A percentile compares a stretch with the other conserved stretches of the same genome.
These are phyloP conservation scores for Phytophthora capsici DNA, from an alignment of 352 stramenopile genomes.

Conservation along the genomic window DNA sequence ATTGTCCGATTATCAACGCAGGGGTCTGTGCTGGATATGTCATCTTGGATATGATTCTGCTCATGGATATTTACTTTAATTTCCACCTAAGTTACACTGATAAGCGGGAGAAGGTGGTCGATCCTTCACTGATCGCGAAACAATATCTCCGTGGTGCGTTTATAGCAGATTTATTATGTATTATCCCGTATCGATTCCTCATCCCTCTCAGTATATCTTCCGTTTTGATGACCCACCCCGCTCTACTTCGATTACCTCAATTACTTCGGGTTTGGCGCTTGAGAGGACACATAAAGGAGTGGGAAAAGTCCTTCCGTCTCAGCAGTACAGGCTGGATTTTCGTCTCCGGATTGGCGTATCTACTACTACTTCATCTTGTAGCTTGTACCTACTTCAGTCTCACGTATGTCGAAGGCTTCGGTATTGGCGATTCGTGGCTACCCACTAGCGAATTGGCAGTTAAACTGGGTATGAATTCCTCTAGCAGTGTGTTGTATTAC, in stretches of 20 bases:
- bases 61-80: constrained; percentile 56
- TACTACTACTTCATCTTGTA: constrained; percentile 39
- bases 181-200: constrained; percentile 51
- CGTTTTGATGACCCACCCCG: constrained; percentile 13
- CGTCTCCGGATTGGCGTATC: constrained; percentile 13
- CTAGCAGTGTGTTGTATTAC: constrained; percentile 7
- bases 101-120: constrained; percentile 34
- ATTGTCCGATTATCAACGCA: constrained; percentile 13
- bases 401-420: constrained; percentile 46
- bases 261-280: constrained; percentile 47
- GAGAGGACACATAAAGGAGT: constrained; percentile 43
- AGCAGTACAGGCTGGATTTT: constrained; percentile 16
- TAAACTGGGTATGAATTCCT: neutral
- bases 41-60: constrained; percentile 44
- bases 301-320: constrained; percentile 29
- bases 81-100: constrained; percentile 44
- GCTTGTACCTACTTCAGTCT: constrained; percentile 43
- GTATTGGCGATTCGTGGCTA: constrained; percentile 32
- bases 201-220: constrained; percentile 7
- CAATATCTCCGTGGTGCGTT: constrained; percentile 40
- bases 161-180: constrained; percentile 43
- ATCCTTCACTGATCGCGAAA: constrained; percentile 28
- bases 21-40: constrained; percentile 28
- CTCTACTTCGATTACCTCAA: constrained; percentile 42
- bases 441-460: constrained; percentile 29